Conservation (phyloP, 2,329 filamentous ascomycete genomes). For the Blumeria hordei region DNA sequence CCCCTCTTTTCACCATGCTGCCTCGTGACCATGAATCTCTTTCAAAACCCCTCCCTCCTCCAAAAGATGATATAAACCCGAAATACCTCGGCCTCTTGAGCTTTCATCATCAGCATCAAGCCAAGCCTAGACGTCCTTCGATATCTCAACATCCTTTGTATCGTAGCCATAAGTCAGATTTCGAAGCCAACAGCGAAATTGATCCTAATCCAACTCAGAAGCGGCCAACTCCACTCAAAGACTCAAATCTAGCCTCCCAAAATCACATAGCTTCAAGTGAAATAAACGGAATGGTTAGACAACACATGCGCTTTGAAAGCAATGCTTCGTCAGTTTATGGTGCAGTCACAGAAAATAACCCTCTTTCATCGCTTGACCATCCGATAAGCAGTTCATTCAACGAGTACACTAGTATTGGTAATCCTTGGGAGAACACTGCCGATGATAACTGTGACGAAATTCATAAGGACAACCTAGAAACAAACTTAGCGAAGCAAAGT, state of each 20-base stretch:
- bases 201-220: background rate
- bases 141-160: slow-evolving; percentile 13
- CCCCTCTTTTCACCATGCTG: too few species aligned
- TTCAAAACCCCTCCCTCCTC: too few species aligned
- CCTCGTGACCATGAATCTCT: too few species aligned
- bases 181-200: background rate
- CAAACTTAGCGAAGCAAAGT: background rate
- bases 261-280: slow-evolving; percentile 22
- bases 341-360: background rate
- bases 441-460: background rate
- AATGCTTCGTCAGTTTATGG: slow-evolving; percentile 59
- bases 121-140: slow-evolving; percentile 9
- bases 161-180: slow-evolving; percentile 3
- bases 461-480: background rate
- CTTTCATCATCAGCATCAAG: background rate
- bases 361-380: background rate
- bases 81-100: slow-evolving; percentile 4
- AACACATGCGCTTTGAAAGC: slow-evolving; percentile 65
- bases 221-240: background rate
- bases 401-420: slow-evolving; percentile 17
- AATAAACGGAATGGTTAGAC: slow-evolving; percentile 57
- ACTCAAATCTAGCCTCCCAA: background rate
- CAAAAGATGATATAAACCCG: background rate
- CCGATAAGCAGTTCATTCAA: slow-evolving; percentile 4
- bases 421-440: slow-evolving; percentile 20